Evolutionary conservation across 495 filamentous ascomycete genomes (phyloP), one percentile per base, ranked within the genome.

Genomic region (Trichoderma parareesei): DNA sequence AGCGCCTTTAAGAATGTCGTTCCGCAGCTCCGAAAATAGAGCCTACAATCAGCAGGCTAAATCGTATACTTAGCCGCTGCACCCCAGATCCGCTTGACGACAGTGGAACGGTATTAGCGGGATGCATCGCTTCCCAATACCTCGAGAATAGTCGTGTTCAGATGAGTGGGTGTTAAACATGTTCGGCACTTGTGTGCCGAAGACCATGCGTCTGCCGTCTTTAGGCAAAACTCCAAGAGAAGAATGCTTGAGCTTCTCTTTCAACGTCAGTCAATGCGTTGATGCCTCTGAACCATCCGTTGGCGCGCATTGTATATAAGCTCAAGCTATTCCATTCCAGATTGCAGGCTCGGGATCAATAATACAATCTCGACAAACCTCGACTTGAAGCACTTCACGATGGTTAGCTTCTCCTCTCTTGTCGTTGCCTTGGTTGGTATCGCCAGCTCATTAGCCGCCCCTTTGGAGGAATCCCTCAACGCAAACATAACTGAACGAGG

Each of bases 1-100:
- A 20, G 46, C 20, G 46, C 46, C 46, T 4, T 5, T 18, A 20
- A 18, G 46, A 49, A 20, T 49, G 20, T 18, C 18, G 16, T 18
- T 49, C 46, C 46, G 46, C 46, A 49, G 18, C 40, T 41, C 40
- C 40, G 40, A 18, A 8, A 49, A 49, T 49, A n/a, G 46, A 49
- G 9, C n/a, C 2, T 0, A 1, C 9, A 49, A 49, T 49, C 20
- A 18, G 46, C 46, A 49, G 46, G 46, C 46, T 49, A 49, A 49
- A 49, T 49, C 6, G 16, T 49, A 8, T 49, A 49, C 46, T 49
- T 49, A 49, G 18, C 46, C 46, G 44, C 18, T 18, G 46, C 8
- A 49, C 46, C n/a, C 46, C 46, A 49, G 46, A 49, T 49, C 46
- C 46, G 46, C 46, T 18, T 49, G 46, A 49, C 16, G n/a, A 16